phyloP scores from a whole-genome alignment of 805 yeast genomes.

The Wickerhamiella dianesei region DNA sequence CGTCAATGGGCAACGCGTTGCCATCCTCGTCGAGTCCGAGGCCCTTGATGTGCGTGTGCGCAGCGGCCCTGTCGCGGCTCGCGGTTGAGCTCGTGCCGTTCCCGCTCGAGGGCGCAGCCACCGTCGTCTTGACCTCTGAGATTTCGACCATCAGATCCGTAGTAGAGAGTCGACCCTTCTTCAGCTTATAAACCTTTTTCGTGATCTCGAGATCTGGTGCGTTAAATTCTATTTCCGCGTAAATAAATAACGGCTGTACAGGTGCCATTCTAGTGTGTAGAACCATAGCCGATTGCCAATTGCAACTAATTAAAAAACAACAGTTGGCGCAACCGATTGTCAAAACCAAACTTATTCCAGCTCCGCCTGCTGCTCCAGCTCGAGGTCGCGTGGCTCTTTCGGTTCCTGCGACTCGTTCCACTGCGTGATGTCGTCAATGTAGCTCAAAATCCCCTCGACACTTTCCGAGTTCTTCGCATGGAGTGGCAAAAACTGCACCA shows the following conservation, averaged over 20 bases:
- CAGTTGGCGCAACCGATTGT: too few relatives aligned
- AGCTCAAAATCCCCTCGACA: conserved; percentile 70
- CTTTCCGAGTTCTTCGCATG: conserved; percentile 66
- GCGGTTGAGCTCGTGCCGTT: conserved; percentile 23
- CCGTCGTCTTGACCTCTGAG: conserved; percentile 51
- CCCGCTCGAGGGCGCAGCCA: conserved; percentile 1
- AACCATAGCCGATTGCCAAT: too few relatives aligned
- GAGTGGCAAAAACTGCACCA: conserved; percentile 92
- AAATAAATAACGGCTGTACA: neutral
- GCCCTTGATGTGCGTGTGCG: conserved; percentile 94
- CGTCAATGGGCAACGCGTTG: conserved; percentile 67
- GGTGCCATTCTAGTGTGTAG: too few relatives aligned
- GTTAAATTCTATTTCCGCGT: neutral
- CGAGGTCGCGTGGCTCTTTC: conserved; percentile 69
- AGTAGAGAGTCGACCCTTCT: neutral
- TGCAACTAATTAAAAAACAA: too few relatives aligned
- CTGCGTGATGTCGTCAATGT: conserved; percentile 93
- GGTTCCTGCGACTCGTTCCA: conserved; percentile 97
- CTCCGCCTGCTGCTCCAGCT: neutral
- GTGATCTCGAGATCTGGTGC: too few relatives aligned
- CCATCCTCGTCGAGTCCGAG: conserved; percentile 88
- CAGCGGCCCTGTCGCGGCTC: conserved; percentile 62
- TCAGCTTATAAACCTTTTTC: neutral
- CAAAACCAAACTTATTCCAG: neutral
- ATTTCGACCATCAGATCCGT: conserved; percentile 50